Evolutionary conservation across 2,329 filamentous ascomycete genomes (phyloP).

Genomic region (Sporothrix variecibatus): DNA sequence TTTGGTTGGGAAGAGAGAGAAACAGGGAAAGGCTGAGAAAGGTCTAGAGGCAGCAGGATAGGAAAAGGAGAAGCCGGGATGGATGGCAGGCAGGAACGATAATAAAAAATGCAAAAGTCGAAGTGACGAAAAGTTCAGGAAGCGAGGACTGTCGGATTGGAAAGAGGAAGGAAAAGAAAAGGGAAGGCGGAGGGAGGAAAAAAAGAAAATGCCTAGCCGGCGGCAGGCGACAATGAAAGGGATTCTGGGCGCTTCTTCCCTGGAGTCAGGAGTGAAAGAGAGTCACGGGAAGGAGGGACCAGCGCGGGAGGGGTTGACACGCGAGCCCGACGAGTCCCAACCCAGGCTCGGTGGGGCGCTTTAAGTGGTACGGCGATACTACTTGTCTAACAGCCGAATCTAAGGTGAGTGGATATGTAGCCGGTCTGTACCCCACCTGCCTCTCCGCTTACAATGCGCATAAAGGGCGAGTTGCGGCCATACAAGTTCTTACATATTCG

Average conservation of each 20-base stretch:
- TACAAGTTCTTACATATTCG: not conserved
- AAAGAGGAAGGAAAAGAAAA: not conserved
- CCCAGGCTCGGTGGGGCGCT: not conserved
- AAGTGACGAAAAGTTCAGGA: not conserved
- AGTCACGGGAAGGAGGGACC: slow-evolving; percentile 2
- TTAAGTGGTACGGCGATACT: not conserved
- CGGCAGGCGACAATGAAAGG: slow-evolving; percentile 17
- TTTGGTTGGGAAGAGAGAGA: not conserved
- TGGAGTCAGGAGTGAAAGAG: not conserved
- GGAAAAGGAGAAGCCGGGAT: not conserved
- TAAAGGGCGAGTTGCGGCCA: not conserved
- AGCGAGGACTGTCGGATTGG: not conserved
- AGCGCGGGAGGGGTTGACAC: slow-evolving; percentile 17
- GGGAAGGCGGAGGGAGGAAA: not conserved
- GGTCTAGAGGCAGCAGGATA: not conserved
- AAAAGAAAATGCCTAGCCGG: slow-evolving; percentile 14
- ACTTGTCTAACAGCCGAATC: not conserved
- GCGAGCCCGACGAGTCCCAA: slow-evolving; percentile 13
- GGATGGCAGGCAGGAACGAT: not conserved
- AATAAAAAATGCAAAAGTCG: not conserved
- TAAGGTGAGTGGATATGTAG: not conserved
- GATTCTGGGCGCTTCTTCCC: slow-evolving; percentile 16
- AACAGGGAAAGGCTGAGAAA: not conserved
- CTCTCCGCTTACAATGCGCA: not conserved
- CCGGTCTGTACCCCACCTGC: not conserved